Conservation (phyloP, 2,329 filamentous ascomycete genomes). For the Epicoccum sorghinum region DNA sequence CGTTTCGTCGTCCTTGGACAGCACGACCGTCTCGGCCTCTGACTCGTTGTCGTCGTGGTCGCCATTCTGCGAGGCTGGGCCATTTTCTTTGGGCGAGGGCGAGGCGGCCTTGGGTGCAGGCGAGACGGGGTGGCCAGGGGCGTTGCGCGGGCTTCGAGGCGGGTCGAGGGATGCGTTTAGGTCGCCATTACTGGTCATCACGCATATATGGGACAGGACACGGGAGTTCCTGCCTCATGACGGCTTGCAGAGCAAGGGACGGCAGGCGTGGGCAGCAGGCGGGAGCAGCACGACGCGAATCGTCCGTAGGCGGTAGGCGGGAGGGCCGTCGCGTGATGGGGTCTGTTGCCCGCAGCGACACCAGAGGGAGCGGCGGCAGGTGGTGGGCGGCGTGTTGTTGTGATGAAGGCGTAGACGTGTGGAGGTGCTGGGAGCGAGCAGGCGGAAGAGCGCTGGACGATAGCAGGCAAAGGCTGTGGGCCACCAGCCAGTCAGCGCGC, state of each 20-base stretch:
- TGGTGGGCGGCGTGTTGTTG: conserved; percentile 19
- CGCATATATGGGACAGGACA: conserved; percentile 46
- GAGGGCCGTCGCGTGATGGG: conserved; percentile 19
- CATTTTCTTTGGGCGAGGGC: conserved; percentile 26
- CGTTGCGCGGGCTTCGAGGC: conserved; percentile 21
- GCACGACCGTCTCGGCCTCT: conserved; percentile 58
- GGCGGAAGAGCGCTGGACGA: conserved; percentile 17
- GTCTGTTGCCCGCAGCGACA: conserved; percentile 17
- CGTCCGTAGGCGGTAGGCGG: conserved; percentile 17
- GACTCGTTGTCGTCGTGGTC: conserved; percentile 51
- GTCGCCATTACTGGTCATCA: conserved; percentile 50
- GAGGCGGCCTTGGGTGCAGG: conserved; percentile 25
- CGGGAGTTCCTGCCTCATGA: conserved; percentile 48
- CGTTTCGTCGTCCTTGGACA: conserved; percentile 49
- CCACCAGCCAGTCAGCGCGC: conserved; percentile 24
- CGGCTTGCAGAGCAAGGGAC: conserved; percentile 40
- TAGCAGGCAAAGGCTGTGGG: conserved; percentile 18
- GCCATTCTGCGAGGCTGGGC: conserved; percentile 31
- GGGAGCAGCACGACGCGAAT: conserved; percentile 15
- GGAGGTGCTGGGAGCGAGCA: conserved; percentile 21
- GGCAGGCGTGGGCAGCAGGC: conserved; percentile 19
- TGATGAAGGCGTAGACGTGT: conserved; percentile 19
- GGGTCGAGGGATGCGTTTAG: conserved; percentile 37
- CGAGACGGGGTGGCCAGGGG: conserved; percentile 1
- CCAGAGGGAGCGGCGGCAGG: conserved; percentile 13